Conservation (phyloP, 441 rosid genomes). For the Oxalis stricta region DNA sequence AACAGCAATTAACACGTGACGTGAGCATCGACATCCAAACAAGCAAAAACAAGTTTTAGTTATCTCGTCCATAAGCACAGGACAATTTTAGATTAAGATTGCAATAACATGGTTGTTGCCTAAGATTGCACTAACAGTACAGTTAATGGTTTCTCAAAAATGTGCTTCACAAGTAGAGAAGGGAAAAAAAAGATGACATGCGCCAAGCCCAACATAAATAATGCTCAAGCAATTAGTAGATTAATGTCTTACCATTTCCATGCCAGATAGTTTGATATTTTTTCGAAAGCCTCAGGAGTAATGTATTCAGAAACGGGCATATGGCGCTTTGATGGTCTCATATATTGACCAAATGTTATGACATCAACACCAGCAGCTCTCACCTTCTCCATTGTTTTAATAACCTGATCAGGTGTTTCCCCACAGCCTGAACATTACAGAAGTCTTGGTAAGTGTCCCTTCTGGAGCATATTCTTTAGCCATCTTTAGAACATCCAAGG, state of each 20-base stretch:
- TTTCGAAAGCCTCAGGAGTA: constrained; percentile 86
- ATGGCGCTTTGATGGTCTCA: constrained; percentile 97
- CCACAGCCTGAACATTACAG: constrained; percentile 96
- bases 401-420: constrained; percentile 87
- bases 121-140: too few species aligned
- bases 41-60: neutral
- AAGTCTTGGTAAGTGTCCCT: constrained; percentile 87
- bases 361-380: constrained; percentile 91
- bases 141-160: too few species aligned
- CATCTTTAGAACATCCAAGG: constrained; percentile 75
- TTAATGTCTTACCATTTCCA: constrained; percentile 70
- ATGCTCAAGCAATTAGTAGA: neutral
- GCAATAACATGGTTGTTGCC: too few species aligned
- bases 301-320: constrained; percentile 94
- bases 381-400: constrained; percentile 88
- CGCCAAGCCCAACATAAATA: neutral
- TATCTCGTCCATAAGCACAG: neutral
- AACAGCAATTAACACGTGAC: neutral
- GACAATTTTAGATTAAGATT: too few species aligned
- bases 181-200: constrained; percentile 1
- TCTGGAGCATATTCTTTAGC: constrained; percentile 64
- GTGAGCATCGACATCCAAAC: neutral
- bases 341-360: constrained; percentile 93
- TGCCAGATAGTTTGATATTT: constrained; percentile 69
- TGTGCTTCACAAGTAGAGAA: neutral